Conservation (phyloP, 2,329 filamentous ascomycete genomes). For the Periconia macrospinosa region DNA sequence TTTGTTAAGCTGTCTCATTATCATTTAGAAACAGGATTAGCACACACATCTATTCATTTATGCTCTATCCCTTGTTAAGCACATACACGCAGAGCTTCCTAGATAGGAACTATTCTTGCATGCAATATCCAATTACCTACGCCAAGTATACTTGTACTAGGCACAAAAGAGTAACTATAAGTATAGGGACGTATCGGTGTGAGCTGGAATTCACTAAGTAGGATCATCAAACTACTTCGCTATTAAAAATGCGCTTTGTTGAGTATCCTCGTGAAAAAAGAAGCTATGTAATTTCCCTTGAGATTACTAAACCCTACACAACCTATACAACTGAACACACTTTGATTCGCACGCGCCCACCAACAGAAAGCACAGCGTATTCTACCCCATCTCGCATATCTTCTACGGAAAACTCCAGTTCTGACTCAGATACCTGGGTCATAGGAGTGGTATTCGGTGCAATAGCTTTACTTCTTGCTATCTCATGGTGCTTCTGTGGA, state of each 20-base stretch:
- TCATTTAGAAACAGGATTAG: background rate
- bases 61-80: background rate
- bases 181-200: background rate
- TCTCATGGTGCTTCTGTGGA: slow-evolving; percentile 9
- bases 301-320: slow-evolving; percentile 8
- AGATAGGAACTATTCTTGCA: slow-evolving; percentile 5
- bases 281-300: slow-evolving; percentile 5
- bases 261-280: slow-evolving; percentile 1
- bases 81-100: background rate
- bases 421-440: slow-evolving; percentile 4
- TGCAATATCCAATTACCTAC: background rate
- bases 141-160: slow-evolving; percentile 1
- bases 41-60: background rate
- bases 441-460: slow-evolving; percentile 8
- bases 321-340: slow-evolving; percentile 6
- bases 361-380: slow-evolving; percentile 1
- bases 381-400: slow-evolving; percentile 3
- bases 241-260: slow-evolving; percentile 2
- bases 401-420: slow-evolving; percentile 2
- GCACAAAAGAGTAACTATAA: background rate
- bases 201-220: slow-evolving; percentile 1
- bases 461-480: slow-evolving; percentile 6
- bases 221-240: slow-evolving; percentile 5
- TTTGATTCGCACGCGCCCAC: slow-evolving; percentile 4
- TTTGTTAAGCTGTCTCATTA: slow-evolving; percentile 1